A percentile compares a stretch with the other conserved stretches of the same genome.
Conservation (phyloP, 2,329 filamentous ascomycete species). For the Xylaria sp. region DNA sequence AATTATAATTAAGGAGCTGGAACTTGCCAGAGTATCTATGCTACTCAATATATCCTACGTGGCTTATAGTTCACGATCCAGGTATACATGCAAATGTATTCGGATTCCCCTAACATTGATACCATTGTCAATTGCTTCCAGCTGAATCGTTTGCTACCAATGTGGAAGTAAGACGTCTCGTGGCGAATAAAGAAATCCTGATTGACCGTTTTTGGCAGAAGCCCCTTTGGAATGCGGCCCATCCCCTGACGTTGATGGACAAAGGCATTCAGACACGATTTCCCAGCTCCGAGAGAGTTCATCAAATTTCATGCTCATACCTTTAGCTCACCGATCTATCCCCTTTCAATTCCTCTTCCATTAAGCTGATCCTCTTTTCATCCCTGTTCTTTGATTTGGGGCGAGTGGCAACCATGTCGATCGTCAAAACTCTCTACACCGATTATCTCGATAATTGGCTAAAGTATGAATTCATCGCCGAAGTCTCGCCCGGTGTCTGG, state of each 20-base stretch:
- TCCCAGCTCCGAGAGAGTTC: constrained; percentile 31
- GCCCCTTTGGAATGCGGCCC: constrained; percentile 41
- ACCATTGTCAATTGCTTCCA: background rate
- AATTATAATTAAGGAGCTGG: background rate
- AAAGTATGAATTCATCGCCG: constrained; percentile 47
- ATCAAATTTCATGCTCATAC: constrained; percentile 26
- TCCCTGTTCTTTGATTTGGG: constrained; percentile 7
- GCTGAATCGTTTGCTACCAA: background rate
- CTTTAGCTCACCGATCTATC: constrained; percentile 5
- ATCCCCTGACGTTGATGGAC: constrained; percentile 36
- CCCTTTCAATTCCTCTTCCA: constrained; percentile 5
- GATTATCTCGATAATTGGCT: constrained; percentile 23
- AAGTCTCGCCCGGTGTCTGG: constrained; percentile 46
- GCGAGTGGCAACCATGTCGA: constrained; percentile 28
- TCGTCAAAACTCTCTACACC: constrained; percentile 34
- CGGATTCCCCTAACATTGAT: background rate
- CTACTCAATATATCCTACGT: too few relatives aligned
- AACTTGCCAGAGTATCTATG: background rate
- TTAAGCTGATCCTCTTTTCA: background rate
- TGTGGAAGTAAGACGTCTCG: constrained; percentile 16
- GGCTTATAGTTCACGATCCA: background rate
- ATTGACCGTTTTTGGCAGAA: constrained; percentile 40
- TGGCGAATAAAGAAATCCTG: constrained; percentile 25
- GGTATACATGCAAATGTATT: background rate
- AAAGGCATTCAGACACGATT: constrained; percentile 45